Evolutionary conservation across 2,329 filamentous ascomycete species (phyloP).

Genomic region (Diaporthe sp.): DNA sequence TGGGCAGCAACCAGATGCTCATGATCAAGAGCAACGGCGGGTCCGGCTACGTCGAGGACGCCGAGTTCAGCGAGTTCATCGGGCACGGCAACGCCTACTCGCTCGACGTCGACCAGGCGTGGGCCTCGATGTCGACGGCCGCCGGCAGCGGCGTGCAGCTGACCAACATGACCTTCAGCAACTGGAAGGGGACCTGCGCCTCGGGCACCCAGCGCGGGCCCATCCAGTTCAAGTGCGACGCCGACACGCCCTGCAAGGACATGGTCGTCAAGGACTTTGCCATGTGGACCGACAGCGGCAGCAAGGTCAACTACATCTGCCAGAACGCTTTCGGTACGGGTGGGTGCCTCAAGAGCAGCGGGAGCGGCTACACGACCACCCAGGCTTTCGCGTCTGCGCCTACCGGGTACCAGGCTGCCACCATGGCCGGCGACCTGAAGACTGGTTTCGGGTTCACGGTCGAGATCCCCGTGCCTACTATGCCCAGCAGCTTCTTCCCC

Average conservation of each 20-base stretch:
- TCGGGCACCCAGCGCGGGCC: slow-evolving; percentile 65
- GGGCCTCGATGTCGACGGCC: slow-evolving; percentile 49
- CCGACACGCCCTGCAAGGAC: slow-evolving; percentile 64
- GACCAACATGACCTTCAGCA: slow-evolving; percentile 64
- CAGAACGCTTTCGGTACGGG: slow-evolving; percentile 43
- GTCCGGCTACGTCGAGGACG: slow-evolving; percentile 64
- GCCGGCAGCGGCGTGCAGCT: slow-evolving; percentile 65
- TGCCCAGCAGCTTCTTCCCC: slow-evolving; percentile 39
- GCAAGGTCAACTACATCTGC: slow-evolving; percentile 43
- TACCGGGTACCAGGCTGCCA: slow-evolving; percentile 30
- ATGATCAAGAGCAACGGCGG: slow-evolving; percentile 75
- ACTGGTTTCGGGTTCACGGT: slow-evolving; percentile 34
- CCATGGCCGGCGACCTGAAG: slow-evolving; percentile 37
- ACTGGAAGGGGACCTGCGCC: slow-evolving; percentile 68
- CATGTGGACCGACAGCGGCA: slow-evolving; percentile 66
- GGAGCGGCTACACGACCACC: slow-evolving; percentile 41
- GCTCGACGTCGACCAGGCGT: slow-evolving; percentile 69
- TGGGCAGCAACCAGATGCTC: slow-evolving; percentile 72
- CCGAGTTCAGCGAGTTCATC: slow-evolving; percentile 69
- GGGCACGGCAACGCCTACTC: slow-evolving; percentile 72
- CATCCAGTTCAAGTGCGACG: slow-evolving; percentile 65
- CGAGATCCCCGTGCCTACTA: slow-evolving; percentile 35
- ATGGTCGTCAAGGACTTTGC: slow-evolving; percentile 64
- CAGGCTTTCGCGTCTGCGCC: slow-evolving; percentile 35
- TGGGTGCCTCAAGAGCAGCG: slow-evolving; percentile 37